phyloP scores from a whole-genome alignment of 1,284 basidiomycete species.

The Crepidotus sp. region DNA sequence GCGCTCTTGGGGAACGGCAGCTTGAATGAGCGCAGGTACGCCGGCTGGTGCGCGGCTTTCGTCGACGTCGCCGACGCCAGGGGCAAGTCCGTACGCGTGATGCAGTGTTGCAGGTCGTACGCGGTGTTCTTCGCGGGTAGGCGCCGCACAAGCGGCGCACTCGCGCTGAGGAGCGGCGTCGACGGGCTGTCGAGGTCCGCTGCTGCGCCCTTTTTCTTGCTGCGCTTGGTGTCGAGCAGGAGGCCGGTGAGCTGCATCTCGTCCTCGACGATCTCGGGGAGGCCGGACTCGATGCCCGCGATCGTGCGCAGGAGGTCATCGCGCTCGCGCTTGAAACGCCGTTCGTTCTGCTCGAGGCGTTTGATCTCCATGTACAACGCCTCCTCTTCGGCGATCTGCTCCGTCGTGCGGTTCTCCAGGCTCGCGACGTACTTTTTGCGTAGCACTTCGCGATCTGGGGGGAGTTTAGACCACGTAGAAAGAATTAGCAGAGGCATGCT shows the following conservation, averaged over 20 bases:
- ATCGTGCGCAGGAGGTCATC: conserved; percentile 85
- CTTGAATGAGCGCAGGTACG: conserved; percentile 76
- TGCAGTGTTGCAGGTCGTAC: conserved; percentile 66
- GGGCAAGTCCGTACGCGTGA: conserved; percentile 57
- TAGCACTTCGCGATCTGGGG: conserved; percentile 74
- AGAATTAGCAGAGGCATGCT: not conserved
- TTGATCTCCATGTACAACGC: conserved; percentile 92
- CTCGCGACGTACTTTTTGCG: conserved; percentile 85
- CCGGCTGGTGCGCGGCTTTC: conserved; percentile 70
- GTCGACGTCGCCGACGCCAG: conserved; percentile 40
- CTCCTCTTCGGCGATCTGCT: conserved; percentile 93
- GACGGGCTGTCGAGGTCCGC: conserved; percentile 45
- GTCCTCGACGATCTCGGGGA: conserved; percentile 63
- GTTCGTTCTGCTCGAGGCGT: conserved; percentile 88
- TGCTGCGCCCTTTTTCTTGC: conserved; percentile 36
- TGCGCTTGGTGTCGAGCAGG: conserved; percentile 44
- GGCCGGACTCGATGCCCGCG: conserved; percentile 76
- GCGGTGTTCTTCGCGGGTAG: conserved; percentile 26
- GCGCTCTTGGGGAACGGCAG: conserved; percentile 69
- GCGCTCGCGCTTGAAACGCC: conserved; percentile 80
- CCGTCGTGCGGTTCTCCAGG: conserved; percentile 78
- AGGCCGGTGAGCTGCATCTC: conserved; percentile 45
- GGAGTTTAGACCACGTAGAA: not conserved
- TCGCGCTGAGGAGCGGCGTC: conserved; percentile 37
- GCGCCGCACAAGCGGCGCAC: conserved; percentile 29